Evolutionary conservation across 2,329 filamentous ascomycete species (phyloP).

Genomic region (Pezicula rhizophila): DNA sequence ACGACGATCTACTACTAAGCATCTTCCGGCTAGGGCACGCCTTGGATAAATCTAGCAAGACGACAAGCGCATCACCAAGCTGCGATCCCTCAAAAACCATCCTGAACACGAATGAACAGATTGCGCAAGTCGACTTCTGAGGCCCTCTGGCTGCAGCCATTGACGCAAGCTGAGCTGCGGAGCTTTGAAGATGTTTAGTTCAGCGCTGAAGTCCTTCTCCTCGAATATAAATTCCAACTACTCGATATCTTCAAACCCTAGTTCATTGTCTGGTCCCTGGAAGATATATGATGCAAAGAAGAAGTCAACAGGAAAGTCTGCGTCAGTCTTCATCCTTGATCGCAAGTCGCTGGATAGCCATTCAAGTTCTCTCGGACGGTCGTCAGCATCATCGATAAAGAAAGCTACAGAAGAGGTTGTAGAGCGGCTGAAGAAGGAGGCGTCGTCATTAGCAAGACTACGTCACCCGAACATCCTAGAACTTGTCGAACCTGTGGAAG

Average conservation of each 20-base stretch:
- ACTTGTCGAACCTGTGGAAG: slow-evolving; percentile 89
- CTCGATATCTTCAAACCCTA: slow-evolving; percentile 67
- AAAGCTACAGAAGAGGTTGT: slow-evolving; percentile 83
- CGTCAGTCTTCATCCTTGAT: slow-evolving; percentile 92
- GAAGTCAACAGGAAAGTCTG: slow-evolving; percentile 84
- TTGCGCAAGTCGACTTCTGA: neutral
- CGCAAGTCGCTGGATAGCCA: slow-evolving; percentile 74
- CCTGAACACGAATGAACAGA: no score
- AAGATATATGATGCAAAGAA: slow-evolving; percentile 97
- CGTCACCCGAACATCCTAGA: slow-evolving; percentile 90
- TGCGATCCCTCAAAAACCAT: no score
- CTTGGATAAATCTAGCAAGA: no score
- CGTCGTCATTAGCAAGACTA: slow-evolving; percentile 77
- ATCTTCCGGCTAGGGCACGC: no score
- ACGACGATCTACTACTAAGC: no score
- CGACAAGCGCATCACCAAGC: no score
- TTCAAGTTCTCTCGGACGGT: slow-evolving; percentile 53
- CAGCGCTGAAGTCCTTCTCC: slow-evolving; percentile 86
- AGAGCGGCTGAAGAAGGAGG: slow-evolving; percentile 86
- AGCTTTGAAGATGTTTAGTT: slow-evolving; percentile 73
- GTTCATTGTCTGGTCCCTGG: slow-evolving; percentile 86
- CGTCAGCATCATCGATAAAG: slow-evolving; percentile 65
- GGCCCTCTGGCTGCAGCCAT: slow-evolving; percentile 1
- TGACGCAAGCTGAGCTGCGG: slow-evolving; percentile 8
- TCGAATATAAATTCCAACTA: slow-evolving; percentile 93